Base-by-base conservation (phyloP, 1,284 basidiomycete species). In the Leccinum fallax region DNA sequence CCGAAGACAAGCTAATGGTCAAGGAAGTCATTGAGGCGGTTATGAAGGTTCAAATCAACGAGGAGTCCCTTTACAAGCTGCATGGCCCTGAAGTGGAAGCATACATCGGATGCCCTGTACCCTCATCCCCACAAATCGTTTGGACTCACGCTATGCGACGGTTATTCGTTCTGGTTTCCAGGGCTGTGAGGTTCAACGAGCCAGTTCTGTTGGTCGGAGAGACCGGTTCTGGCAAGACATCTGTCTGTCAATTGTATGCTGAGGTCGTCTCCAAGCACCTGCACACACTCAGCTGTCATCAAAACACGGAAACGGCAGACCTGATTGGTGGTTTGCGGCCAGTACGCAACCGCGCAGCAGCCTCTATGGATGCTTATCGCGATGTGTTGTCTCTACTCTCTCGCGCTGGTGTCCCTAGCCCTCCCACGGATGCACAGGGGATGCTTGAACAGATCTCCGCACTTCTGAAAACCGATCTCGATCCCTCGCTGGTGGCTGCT, bases 281-380 rank as follows among this genome's bases (percentile, higher is more conserved):
- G 16, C 81, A 91, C 67, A 84, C 87, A 7, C 86, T 99, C 69
- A 98, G 94, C 71, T 99, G 97, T 72, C 97, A 99, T 76, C 96
- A 98, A 76, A 99, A 98, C 73, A 99, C 97, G n/a, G 97, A 99
- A 78, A 97, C 97, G 0, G 94, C 97, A 8, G 97, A 99, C 76
- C 81, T 99, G 46, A 93, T 99, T 55, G 97, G 97, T 43, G 94
- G 95, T 36, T 86, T 98, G 69, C 86, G 97, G 40, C 97, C 97
- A 3, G 80, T 97, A n/a, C 88, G 97, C 26, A 95, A 95, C 76
- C 88, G 93, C 40, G 76, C 76, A 48, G 70, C 78, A 4, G 53
- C 78, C 15, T 83, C 85, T 66, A 78, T 79, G 5, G 82, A 85
- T 53, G 71, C 79, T 6, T 54, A 81, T 24, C 79, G 73, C 21